Conservation (phyloP, 352 stramenopile genomes). For the Halophytophthora batemanensis region DNA sequence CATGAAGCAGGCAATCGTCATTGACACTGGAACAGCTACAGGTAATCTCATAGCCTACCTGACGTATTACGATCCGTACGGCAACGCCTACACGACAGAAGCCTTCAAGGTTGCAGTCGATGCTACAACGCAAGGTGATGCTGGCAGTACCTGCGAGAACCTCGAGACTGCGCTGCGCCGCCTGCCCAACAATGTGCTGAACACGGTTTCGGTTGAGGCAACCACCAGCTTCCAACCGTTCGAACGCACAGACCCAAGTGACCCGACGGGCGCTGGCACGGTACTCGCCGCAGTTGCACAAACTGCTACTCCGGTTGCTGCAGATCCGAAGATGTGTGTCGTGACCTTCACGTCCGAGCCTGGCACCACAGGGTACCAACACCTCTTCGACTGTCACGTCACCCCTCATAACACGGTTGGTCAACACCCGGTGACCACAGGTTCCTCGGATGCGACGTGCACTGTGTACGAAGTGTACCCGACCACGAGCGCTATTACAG, state of each 20-base stretch:
- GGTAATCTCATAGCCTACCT: slow-evolving; percentile 28
- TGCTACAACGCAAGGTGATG: neutral
- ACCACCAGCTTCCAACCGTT: slow-evolving; percentile 17
- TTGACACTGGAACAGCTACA: neutral
- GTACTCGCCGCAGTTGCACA: neutral
- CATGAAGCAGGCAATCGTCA: slow-evolving; percentile 43
- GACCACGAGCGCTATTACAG: neutral
- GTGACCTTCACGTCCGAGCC: slow-evolving; percentile 50
- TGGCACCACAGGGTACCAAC: slow-evolving; percentile 53
- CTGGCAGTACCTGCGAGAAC: slow-evolving; percentile 13
- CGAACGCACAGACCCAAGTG: slow-evolving; percentile 12
- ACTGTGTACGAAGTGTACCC: slow-evolving; percentile 34
- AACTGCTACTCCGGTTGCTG: no score
- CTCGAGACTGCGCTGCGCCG: slow-evolving; percentile 40
- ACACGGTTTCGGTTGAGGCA: slow-evolving; percentile 29
- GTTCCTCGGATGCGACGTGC: slow-evolving; percentile 18
- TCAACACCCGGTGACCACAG: slow-evolving; percentile 32
- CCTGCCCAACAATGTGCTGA: slow-evolving; percentile 71
- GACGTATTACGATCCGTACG: slow-evolving; percentile 75
- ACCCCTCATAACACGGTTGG: slow-evolving; percentile 22
- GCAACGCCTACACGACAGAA: slow-evolving; percentile 56
- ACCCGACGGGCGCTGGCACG: slow-evolving; percentile 2
- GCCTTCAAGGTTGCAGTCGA: slow-evolving; percentile 25
- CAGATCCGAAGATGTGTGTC: slow-evolving; percentile 20
- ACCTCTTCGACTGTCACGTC: slow-evolving; percentile 51